Percentiles rank a stretch among this genome's conserved stretches.
phyloP scores from a whole-genome alignment of 305 asterid species.

The Lippia alba region DNA sequence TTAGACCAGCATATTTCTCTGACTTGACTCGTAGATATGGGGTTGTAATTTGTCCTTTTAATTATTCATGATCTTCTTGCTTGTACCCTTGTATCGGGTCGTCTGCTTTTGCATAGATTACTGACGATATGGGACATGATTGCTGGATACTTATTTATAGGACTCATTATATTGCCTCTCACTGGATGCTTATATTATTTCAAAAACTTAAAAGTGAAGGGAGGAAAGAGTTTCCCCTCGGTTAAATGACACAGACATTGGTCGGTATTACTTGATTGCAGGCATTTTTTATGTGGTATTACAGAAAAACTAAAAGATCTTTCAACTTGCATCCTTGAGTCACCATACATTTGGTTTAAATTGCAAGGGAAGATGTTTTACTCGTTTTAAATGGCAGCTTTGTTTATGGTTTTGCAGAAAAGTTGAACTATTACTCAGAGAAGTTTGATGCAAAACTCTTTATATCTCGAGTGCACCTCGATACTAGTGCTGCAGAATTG shows the following conservation, averaged over 20 bases:
- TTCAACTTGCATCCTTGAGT: slow-evolving; percentile 28
- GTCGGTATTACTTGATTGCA: background rate
- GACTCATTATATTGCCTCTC: slow-evolving; percentile 5
- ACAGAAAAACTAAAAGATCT: background rate
- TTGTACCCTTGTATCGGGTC: background rate
- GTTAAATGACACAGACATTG: slow-evolving; percentile 7
- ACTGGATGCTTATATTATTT: slow-evolving; percentile 23
- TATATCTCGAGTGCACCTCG: slow-evolving; percentile 86
- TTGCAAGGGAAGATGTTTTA: slow-evolving; percentile 27
- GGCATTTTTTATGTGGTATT: slow-evolving; percentile 12
- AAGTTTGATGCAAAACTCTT: slow-evolving; percentile 86
- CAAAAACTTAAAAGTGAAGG: slow-evolving; percentile 17
- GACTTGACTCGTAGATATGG: background rate
- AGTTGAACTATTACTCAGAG: slow-evolving; percentile 87
- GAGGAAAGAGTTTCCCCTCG: slow-evolving; percentile 20
- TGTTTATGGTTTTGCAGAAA: slow-evolving; percentile 69
- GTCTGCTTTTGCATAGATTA: slow-evolving; percentile 3
- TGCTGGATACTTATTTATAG: slow-evolving; percentile 18
- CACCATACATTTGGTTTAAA: slow-evolving; percentile 18
- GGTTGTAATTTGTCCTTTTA: slow-evolving; percentile 5
- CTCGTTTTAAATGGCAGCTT: slow-evolving; percentile 29
- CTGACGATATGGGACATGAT: slow-evolving; percentile 18
- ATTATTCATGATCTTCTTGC: slow-evolving; percentile 5
- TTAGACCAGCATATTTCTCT: slow-evolving; percentile 1
- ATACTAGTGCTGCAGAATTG: slow-evolving; percentile 87